Base-by-base conservation (phyloP, 2,329 filamentous ascomycete genomes). In the Botrytis fragariae region DNA sequence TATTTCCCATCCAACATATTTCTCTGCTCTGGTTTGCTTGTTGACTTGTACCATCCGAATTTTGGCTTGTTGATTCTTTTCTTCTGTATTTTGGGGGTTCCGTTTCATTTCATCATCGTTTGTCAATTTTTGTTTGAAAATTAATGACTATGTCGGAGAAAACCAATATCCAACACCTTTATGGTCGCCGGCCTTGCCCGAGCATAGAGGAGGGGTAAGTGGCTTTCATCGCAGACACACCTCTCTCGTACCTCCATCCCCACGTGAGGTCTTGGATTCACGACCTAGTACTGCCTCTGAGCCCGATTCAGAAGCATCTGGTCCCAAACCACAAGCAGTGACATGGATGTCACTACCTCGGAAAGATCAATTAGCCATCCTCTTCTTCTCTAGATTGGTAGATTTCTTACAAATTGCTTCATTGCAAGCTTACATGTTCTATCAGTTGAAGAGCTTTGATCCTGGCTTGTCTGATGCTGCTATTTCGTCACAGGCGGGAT, bases 321-420 rank as follows among this genome's bases (percentile, higher is more conserved):
- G 37, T 35, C 69, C 60, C 44, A 72, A 65, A 57, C 45, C 69
- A 3, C 69, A 75, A 39, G 61, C 85, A 0, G 87, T 92, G 35
- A 87, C 90, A 74, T 96, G 93, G 93, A 84, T 83, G 54, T 89
- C 91, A 18, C 84, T 97, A 1, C 94, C 94, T 0, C 87, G 88
- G 72, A 97, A 94, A 82, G 86, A 89, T 63, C 94, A 97, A 82
- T 86, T 97, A 32, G 83, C 91, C 44, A 90, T 97, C 73, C 86
- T 97, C 68, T 94, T 92, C 0, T 83, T 97, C 62, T 91, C 93
- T 14, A 89, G 94, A 42, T 84, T 97, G 35, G 93, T 92, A 18
- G 94, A 97, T 80, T 94, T 94, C 3, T 84, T 97, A 60, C 92
- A 93, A 0, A 92, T 95, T 80, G 94, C 93, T 0, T 93, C 90